Evolutionary conservation across 2,329 filamentous ascomycete species (phyloP), one percentile per base, ranked within the genome.

Genomic region (Didymellaceae sp.): DNA sequence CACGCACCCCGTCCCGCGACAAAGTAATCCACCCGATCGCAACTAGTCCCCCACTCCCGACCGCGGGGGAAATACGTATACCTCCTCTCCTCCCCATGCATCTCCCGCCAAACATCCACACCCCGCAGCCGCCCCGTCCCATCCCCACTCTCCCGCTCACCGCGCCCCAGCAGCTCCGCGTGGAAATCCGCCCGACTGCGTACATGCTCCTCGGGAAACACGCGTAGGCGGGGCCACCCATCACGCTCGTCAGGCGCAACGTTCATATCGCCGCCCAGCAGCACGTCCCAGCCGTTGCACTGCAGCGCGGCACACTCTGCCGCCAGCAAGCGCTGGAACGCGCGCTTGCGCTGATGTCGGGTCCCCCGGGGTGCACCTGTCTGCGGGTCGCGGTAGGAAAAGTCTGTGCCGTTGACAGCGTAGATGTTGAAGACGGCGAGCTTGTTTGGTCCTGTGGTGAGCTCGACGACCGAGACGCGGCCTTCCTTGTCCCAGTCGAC

Each of bases 251-350:
- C 55, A 16, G 71, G 72, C 5, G 81, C 80, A 17, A 83, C 70
- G 44, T 84, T 83, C 61, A 83, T 70, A 53, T 83, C 80, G 0
- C 81, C 80, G 0, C 77, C 76, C 0, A 84, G 60, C 3, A 84
- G 1, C 2, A 82, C 74, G 5, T 67, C 32, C 51, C 74, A 79
- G 0, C 77, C 77, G 6, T 70, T 45, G 1, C 40, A 16, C 57
- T 82, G 75, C 5, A 81, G 65, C 2, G 42, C 38, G 6, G 74
- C 62, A 17, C 74, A 77, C 54, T 83, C 78, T 14, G 72, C 62
- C 37, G 78, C 71, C 26, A 84, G 71, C 1, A 73, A 63, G 2
- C 61, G 54, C 51, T 84, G 80, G 26, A 83, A 77, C 4, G 68
- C 64, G 1, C 79, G 65, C 61, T 84, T 84, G 22, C 77, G 73